Base-by-base conservation (phyloP, 352 stramenopile species). In the Globisporangium barbulae region DNA sequence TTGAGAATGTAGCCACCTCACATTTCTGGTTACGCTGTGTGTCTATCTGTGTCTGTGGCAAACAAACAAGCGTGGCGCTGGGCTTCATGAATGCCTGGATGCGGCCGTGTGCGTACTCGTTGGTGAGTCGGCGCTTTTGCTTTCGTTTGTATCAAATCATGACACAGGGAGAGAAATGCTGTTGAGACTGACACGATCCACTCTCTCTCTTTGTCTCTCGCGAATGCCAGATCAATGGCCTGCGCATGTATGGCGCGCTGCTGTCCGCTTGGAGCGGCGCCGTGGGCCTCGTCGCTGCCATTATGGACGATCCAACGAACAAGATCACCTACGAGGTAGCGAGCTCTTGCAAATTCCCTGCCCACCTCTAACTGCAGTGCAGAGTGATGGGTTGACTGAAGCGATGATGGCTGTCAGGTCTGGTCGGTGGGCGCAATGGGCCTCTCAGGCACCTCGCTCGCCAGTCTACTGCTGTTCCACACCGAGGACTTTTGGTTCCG, bases 391-490 rank as follows among this genome's bases (percentile, higher is more conserved):
- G 12, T 15, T 53, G 6, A 21, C 48, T 37, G 55, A 65, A 39
- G 5, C 42, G 13, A 30, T 50, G 17, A 30, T 53, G 8, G 3
- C 17, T 39, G 1, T 21, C 55, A 89, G 79, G 64, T 73, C 19
- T 91, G 81, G 81, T 85, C 72, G 3, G 59, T 91, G 2, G 81
- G 79, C 6, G 67, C 63, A n/a, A 81, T 89, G 56, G 76, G 70
- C 1, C 68, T 90, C 21, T 76, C 74, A 1, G 55, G 70, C 3
- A 61, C 78, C 31, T 72, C 74, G 1, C 54, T 78, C 25, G 75
- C 72, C 1, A 62, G 67, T 21, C 55, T 90, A 12, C 49, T 85
- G 52, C 63, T 89, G 5, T 77, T 81, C 42, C 69, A 85, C 59
- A 76, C 63, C 0, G 76, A 89, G 45, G 65, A 84, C 5, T 85